Evolutionary conservation across 1,284 basidiomycete species (phyloP).

Genomic region (Sporisorium reilianum): DNA sequence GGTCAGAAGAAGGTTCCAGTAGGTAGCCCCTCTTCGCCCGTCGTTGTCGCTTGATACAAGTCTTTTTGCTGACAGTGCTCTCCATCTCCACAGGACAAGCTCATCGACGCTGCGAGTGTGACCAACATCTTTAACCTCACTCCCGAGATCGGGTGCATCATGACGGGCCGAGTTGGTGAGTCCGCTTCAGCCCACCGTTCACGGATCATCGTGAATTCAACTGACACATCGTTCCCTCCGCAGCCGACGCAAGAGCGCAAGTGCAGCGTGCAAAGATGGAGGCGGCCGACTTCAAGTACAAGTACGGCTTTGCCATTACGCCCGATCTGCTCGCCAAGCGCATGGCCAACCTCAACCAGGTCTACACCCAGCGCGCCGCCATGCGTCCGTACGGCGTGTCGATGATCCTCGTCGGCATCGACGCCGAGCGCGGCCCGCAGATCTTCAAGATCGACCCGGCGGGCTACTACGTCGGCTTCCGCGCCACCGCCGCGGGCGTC

Average conservation of each 20-base stretch:
- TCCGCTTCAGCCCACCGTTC: conserved; percentile 69
- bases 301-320: conserved; percentile 95
- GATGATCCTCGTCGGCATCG: conserved; percentile 95
- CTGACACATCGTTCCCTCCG: conserved; percentile 64
- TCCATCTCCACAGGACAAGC: conserved; percentile 78
- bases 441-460: conserved; percentile 98
- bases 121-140: conserved; percentile 97
- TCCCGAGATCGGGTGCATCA: conserved; percentile 94
- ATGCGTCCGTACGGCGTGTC: conserved; percentile 97
- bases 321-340: conserved; percentile 93
- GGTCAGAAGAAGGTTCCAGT: conserved; percentile 96
- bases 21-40: not conserved
- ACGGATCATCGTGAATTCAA: not conserved
- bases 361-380: conserved; percentile 95
- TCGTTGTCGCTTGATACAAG: not conserved
- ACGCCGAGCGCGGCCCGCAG: conserved; percentile 86
- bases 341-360: conserved; percentile 98
- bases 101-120: conserved; percentile 92
- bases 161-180: conserved; percentile 89
- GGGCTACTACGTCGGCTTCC: conserved; percentile 98
- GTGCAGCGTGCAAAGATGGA: conserved; percentile 88
- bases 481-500: conserved; percentile 93
- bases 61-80: not conserved
- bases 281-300: conserved; percentile 94
- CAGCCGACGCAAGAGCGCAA: conserved; percentile 90